Base-by-base conservation (phyloP, 257 asterid genomes). In the Solanum boliviense region DNA sequence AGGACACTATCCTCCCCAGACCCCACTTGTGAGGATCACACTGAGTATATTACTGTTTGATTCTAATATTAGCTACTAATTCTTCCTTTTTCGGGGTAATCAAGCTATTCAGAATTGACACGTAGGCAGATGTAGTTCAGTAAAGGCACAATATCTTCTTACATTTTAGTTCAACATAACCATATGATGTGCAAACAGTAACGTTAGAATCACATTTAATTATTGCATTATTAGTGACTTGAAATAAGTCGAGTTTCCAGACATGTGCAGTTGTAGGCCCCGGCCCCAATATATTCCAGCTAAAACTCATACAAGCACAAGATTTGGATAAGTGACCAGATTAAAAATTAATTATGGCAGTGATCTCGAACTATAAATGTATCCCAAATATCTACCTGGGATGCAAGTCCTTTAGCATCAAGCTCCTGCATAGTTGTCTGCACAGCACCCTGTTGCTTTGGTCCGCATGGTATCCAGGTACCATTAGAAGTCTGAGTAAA, bases 381-480 rank as follows among this genome's bases (percentile, higher is more conserved):
- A 82, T 52, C 62, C n/a, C 32, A 60, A 21, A 21, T 36, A 25
- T 86, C 88, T 92, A 97, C 99, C 98, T 94, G 62, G 20, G 96
- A 92, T 83, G 98, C 98, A 58, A 95, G 98, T 85, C 99, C 99
- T 90, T 94, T 39, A 4, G 91, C 89, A 91, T 94, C 99, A 71
- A 97, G 98, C 81, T 96, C 98, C 91, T 94, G 94, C 98, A 97
- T 96, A 82, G 95, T 89, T 88, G 91, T 93, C 93, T 95, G 98
- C 90, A 95, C 84, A 4, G 98, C 98, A 86, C 97, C 98, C 5
- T 88, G 89, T 89, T 94, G 98, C 92, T 93, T 97, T 41, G 99
- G 98, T 82, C 98, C 99, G 88, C 99, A 97, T 86, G 99, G 99
- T 88, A 93, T 87, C 98, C 95, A 96, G 48, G 87, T 87, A n/a